Conservation (phyloP, 2,329 filamentous ascomycete species). For the Fusarium chaquense region DNA sequence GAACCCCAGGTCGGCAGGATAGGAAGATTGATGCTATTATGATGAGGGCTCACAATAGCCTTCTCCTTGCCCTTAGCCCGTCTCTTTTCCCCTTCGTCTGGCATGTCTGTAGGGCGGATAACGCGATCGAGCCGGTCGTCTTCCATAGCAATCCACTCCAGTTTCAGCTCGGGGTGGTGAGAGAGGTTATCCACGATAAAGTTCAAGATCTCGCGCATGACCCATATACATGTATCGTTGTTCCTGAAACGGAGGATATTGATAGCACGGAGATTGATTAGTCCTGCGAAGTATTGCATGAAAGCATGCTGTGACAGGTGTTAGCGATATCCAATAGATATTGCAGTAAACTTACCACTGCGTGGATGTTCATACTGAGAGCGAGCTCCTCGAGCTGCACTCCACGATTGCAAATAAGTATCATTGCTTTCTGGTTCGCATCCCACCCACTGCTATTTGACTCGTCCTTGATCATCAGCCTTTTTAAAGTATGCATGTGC, state of each 20-base stretch:
- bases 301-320: constrained; percentile 63
- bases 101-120: constrained; percentile 54
- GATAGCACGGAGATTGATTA: constrained; percentile 65
- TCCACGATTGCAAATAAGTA: constrained; percentile 65
- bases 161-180: constrained; percentile 65
- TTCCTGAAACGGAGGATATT: constrained; percentile 67
- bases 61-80: constrained; percentile 54
- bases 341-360: constrained; percentile 61
- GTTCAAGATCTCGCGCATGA: constrained; percentile 67
- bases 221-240: constrained; percentile 67
- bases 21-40: constrained; percentile 43
- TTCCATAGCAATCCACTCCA: constrained; percentile 70
- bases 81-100: constrained; percentile 48
- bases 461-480: constrained; percentile 72
- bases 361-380: constrained; percentile 64
- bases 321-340: constrained; percentile 17
- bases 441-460: constrained; percentile 65
- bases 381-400: constrained; percentile 66
- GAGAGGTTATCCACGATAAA: constrained; percentile 70
- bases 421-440: constrained; percentile 64
- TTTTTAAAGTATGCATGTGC: constrained; percentile 66
- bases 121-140: constrained; percentile 64
- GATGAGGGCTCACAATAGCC: constrained; percentile 29
- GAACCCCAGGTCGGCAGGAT: constrained; percentile 49
- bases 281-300: constrained; percentile 64